Evolutionary conservation across 1,284 basidiomycete genomes (phyloP).

Genomic region (Wolfiporia cocos): DNA sequence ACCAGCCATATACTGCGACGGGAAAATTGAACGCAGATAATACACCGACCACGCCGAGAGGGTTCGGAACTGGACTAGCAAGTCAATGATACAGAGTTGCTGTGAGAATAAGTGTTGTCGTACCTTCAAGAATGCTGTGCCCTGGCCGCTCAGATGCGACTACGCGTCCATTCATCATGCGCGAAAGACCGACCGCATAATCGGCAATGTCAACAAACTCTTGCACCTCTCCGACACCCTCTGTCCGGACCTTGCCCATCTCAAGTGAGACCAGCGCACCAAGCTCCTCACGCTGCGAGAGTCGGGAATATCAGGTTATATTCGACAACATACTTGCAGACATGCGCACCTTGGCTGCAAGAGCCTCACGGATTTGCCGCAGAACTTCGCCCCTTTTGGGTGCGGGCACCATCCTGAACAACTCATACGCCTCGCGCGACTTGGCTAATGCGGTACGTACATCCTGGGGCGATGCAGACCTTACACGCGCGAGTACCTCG

Average conservation of each 20-base stretch:
- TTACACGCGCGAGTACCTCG: constrained; percentile 64
- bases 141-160: constrained; percentile 85
- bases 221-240: constrained; percentile 90
- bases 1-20: constrained; percentile 87
- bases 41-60: constrained; percentile 88
- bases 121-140: constrained; percentile 85
- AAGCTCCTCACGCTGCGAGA: constrained; percentile 63
- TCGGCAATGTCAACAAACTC: constrained; percentile 91
- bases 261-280: constrained; percentile 84
- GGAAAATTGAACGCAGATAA: constrained; percentile 95
- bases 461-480: constrained; percentile 66
- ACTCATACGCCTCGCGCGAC: constrained; percentile 64
- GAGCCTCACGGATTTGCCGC: constrained; percentile 79
- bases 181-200: constrained; percentile 78
- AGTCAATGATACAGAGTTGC: neutral
- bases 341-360: constrained; percentile 63
- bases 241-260: constrained; percentile 95
- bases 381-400: constrained; percentile 86
- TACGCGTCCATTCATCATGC: constrained; percentile 88
- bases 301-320: constrained; percentile 3
- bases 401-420: constrained; percentile 76
- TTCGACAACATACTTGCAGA: too few species aligned
- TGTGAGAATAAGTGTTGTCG: constrained; percentile 6
- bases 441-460: constrained; percentile 57
- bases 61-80: constrained; percentile 70